Conservation (phyloP, 2,329 filamentous ascomycete genomes). For the Colletotrichum sp. region DNA sequence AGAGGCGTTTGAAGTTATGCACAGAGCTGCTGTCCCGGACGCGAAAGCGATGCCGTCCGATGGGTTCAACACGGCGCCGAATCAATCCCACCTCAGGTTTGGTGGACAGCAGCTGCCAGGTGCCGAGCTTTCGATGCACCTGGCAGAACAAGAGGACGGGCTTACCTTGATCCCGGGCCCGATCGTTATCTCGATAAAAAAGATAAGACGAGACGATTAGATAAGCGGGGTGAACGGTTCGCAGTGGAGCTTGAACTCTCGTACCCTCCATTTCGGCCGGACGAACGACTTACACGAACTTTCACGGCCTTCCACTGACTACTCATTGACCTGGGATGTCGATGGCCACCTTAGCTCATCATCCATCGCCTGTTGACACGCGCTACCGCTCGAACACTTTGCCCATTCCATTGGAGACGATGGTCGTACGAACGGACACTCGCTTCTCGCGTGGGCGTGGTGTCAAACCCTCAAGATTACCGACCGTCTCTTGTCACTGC, state of each 20-base stretch:
- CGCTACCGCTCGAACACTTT: background rate
- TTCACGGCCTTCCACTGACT: background rate
- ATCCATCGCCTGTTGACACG: background rate
- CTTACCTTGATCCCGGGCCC: background rate
- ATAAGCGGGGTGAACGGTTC: background rate
- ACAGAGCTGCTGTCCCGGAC: constrained; percentile 2
- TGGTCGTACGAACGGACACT: background rate
- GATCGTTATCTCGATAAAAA: background rate
- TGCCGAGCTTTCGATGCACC: background rate
- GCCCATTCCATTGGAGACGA: background rate
- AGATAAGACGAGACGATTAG: background rate
- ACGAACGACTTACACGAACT: background rate
- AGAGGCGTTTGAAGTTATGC: constrained; percentile 11
- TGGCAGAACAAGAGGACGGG: background rate
- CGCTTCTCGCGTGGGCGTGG: background rate
- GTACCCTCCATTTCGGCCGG: background rate
- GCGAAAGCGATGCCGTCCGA: background rate
- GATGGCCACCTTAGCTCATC: background rate
- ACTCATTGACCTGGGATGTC: background rate
- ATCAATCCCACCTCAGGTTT: background rate
- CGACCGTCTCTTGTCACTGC: background rate
- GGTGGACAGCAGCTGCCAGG: background rate
- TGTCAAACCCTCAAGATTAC: background rate
- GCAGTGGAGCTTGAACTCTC: background rate
- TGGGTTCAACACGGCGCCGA: background rate